Percentiles rank a stretch among this genome's conserved stretches.
phyloP scores from a whole-genome alignment of 768 basidiomycete genomes.

The Dentipellis fragilis region DNA sequence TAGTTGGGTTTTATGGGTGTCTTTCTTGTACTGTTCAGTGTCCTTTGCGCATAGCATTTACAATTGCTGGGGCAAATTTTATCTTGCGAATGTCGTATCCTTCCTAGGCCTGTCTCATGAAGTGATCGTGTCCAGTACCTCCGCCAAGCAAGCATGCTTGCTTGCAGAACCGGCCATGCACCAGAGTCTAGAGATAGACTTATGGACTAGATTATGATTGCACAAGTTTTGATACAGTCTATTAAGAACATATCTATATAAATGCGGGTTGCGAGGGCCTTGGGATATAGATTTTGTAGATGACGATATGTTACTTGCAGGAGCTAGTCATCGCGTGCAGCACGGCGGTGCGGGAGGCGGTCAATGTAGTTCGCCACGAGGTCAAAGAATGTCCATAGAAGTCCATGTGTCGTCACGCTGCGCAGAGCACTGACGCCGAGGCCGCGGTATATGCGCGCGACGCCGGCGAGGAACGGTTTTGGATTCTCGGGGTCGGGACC shows the following conservation, averaged over 20 bases:
- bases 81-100: background rate
- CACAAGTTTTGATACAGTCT: background rate
- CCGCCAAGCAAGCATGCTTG: background rate
- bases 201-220: background rate
- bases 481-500: constrained; percentile 75
- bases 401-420: constrained; percentile 87
- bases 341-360: constrained; percentile 26
- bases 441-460: constrained; percentile 84
- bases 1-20: constrained; percentile 9
- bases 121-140: background rate
- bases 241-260: constrained; percentile 4
- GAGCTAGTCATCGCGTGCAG: background rate
- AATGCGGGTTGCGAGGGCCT: background rate
- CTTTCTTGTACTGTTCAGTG: background rate
- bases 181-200: background rate
- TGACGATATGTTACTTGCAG: background rate
- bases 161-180: background rate
- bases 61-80: background rate
- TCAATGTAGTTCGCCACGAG: constrained; percentile 68
- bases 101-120: too few species aligned
- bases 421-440: constrained; percentile 89
- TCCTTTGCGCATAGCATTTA: background rate
- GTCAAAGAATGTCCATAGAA: constrained; percentile 92
- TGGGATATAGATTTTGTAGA: background rate
- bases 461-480: constrained; percentile 64